Base-by-base conservation (phyloP, 2,329 filamentous ascomycete species). In the Sclerotiophoma versabilis region DNA sequence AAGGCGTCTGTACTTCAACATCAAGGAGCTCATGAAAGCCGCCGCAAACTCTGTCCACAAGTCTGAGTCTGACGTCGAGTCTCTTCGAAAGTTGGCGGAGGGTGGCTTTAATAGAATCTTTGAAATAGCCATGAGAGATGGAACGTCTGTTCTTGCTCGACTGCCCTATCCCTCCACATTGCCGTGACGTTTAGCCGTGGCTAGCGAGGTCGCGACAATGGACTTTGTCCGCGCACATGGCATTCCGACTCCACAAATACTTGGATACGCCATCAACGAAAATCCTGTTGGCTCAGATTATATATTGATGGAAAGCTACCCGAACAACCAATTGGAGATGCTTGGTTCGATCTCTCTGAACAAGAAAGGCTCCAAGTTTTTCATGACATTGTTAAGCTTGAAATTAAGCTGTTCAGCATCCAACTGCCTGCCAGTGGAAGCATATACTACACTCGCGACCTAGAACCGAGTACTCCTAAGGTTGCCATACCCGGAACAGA, bases 171-270 rank as follows among this genome's bases (percentile, higher is more conserved):
- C 69, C 3, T 61, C 55, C 5, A 71, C 73, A 22, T 55, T 66
- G 11, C 58, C 69, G 15, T 49, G 65, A 43, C 57, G 51, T n/a
- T 53, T 67, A 25, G 69, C 67, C 19, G 68, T 71, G 11, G 73
- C 71, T n/a, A 76, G 73, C 57, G 71, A 77, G 55, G 73, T 75
- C n/a, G 73, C 75, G 27, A 75, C 71, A 2, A 52, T 74, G 53
- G 65, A 63, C 19, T 68, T 71, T 57, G 49, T 73, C n/a, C 73
- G 67, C 9, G 34, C 42, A 3, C 57, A 65, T 44, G 65, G 59
- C 1, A 57, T 74, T 11, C 63, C 70, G 15, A 56, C 59, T 29
- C 71, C 68, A 14, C 59, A 54, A 27, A 38, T 72, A 19, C 37
- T 70, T 8, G 64, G 36, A 14, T 73, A 67, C 41, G 57, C 58